Evolutionary conservation across 352 stramenopile genomes (phyloP), one percentile per base, ranked within the genome.

Genomic region (Phytophthora quininea): DNA sequence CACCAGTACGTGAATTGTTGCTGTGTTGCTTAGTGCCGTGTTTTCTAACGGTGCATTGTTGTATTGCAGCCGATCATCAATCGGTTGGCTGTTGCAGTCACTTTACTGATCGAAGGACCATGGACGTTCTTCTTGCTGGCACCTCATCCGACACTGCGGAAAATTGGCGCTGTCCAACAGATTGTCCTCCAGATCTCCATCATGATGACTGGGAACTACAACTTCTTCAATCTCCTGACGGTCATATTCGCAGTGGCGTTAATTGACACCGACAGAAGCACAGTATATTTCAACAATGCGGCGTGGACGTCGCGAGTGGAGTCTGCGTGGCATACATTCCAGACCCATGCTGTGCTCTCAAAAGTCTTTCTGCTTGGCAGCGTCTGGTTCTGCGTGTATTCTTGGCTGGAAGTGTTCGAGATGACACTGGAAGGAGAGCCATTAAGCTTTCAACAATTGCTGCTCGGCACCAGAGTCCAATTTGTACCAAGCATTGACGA

Each of bases 191-290:
- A 98, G 67, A 64, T 97, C 19, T 53, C 85, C 19, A 97, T 97
- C 56, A 68, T 96, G 31, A 53, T 92, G 29, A 97, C 91, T 11
- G 93, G 95, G 5, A 98, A 96, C 73, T 98, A 98, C 79, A 98
- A 96, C 53, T 98, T 97, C 56, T 98, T 98, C 82, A 98, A 98
- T 73, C 5, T 97, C 4, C 74, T 98, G 43, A 97, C 94, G 0
- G 76, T 93, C 10, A 31, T 81, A 9, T 45, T 87, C 47, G 76
- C 75, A 11, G 48, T 70, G 6, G 42, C 73, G 8, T 35, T 79
- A 35, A 49, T 89, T n/a, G 77, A 89, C 35, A 27, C 73, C 15
- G 52, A 74, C 29, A 47, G 29, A 24, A 24, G 19, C 12, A 10
- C 12, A 2, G 4, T 19, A 19, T 50, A 19, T 11, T 67, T 29